These are phyloP conservation scores for Parasitella parasitica DNA, from an alignment of 371 early-diverging fungal species.

Conservation along the genomic window DNA sequence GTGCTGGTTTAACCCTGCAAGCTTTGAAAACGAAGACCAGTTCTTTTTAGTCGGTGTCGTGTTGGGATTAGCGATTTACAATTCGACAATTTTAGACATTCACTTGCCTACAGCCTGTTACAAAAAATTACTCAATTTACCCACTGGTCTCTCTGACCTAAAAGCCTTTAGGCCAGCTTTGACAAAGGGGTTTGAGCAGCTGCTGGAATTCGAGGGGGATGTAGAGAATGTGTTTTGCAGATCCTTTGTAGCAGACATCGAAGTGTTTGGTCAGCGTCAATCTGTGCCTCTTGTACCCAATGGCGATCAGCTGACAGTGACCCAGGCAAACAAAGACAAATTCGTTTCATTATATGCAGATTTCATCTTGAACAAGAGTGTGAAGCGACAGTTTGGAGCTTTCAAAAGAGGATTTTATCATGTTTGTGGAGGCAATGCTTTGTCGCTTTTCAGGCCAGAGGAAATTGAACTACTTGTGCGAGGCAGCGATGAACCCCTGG, in stretches of 20 bases:
- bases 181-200: slow-evolving; percentile 79
- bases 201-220: slow-evolving; percentile 79
- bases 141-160: slow-evolving; percentile 62
- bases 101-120: slow-evolving; percentile 90
- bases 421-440: slow-evolving; percentile 90
- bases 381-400: slow-evolving; percentile 84
- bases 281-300: slow-evolving; percentile 70
- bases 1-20: slow-evolving; percentile 91
- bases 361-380: slow-evolving; percentile 75
- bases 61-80: slow-evolving; percentile 92
- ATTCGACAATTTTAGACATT: slow-evolving; percentile 88
- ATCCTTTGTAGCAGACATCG: slow-evolving; percentile 78
- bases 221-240: slow-evolving; percentile 86
- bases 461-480: slow-evolving; percentile 96
- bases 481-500: slow-evolving; percentile 85
- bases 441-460: slow-evolving; percentile 86
- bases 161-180: slow-evolving; percentile 64
- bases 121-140: slow-evolving; percentile 84
- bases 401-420: slow-evolving; percentile 92
- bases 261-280: slow-evolving; percentile 74
- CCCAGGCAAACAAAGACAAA: slow-evolving; percentile 67
- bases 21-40: slow-evolving; percentile 84
- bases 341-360: slow-evolving; percentile 85
- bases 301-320: slow-evolving; percentile 77
- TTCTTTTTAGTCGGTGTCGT: slow-evolving; percentile 93